Conservation (phyloP, 495 filamentous ascomycete genomes). For the Baudoinia panamericana region DNA sequence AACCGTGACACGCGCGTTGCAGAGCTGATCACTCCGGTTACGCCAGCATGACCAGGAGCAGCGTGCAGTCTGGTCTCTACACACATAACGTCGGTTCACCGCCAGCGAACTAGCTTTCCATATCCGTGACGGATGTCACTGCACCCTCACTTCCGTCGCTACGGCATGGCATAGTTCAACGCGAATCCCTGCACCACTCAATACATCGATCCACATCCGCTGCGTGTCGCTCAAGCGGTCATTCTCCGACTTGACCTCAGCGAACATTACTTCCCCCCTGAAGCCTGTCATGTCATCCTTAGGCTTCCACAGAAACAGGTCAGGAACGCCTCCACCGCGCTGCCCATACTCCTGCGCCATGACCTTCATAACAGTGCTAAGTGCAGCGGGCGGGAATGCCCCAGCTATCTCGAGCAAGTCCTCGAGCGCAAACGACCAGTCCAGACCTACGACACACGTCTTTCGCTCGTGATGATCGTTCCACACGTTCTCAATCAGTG, state of each 20-base stretch:
- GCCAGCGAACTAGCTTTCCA: no score
- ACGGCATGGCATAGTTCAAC: constrained; percentile 85
- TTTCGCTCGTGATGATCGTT: constrained; percentile 48
- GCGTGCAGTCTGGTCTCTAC: no score
- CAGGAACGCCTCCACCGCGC: constrained; percentile 77
- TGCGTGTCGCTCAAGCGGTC: constrained; percentile 94
- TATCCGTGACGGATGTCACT: no score
- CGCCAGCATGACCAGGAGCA: no score
- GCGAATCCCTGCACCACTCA: constrained; percentile 65
- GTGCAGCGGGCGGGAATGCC: constrained; percentile 65
- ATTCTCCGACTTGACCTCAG: constrained; percentile 89
- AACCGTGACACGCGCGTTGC: no score
- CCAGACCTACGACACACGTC: constrained; percentile 77
- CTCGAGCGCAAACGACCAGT: constrained; percentile 76
- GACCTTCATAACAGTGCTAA: constrained; percentile 78
- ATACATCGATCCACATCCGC: constrained; percentile 88
- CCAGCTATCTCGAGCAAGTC: constrained; percentile 70
- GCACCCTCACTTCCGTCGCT: constrained; percentile 50
- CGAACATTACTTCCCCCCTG: constrained; percentile 58
- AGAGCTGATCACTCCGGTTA: no score
- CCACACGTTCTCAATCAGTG: constrained; percentile 55
- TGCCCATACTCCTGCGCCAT: constrained; percentile 86
- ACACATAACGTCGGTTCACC: no score
- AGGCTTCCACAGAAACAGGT: constrained; percentile 74
- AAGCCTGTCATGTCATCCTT: constrained; percentile 20